A percentile compares a stretch with the other conserved stretches of the same genome.
phyloP scores from a whole-genome alignment of 371 early-diverging fungal species.

The Umbelopsis sp. region DNA sequence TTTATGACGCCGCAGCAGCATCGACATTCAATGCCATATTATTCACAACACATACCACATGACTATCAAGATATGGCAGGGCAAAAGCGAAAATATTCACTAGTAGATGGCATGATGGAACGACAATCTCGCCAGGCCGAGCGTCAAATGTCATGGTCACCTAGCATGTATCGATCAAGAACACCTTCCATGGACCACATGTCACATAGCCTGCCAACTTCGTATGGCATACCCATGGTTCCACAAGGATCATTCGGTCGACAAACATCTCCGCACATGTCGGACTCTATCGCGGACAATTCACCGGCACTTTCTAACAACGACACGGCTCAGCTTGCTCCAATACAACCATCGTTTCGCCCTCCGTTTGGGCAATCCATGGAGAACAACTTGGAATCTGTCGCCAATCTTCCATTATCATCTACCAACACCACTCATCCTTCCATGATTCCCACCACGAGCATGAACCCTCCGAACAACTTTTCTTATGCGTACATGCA shows the following conservation, averaged over 20 bases:
- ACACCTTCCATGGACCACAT: slow-evolving; percentile 14
- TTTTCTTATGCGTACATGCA: slow-evolving; percentile 14
- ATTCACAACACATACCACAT: slow-evolving; percentile 13
- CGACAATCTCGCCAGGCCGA: slow-evolving; percentile 16
- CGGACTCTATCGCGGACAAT: slow-evolving; percentile 4
- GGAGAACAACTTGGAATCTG: neutral
- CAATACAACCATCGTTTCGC: slow-evolving; percentile 7
- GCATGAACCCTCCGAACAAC: slow-evolving; percentile 15
- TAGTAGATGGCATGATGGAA: slow-evolving; percentile 13
- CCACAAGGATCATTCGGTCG: slow-evolving; percentile 11
- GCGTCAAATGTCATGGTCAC: slow-evolving; percentile 17
- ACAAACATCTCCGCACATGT: slow-evolving; percentile 9
- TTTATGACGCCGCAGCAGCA: slow-evolving; percentile 16
- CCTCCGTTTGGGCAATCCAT: slow-evolving; percentile 12
- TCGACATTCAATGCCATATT: slow-evolving; percentile 5
- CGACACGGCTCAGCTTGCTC: slow-evolving; percentile 3
- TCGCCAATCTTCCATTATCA: neutral
- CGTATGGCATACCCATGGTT: slow-evolving; percentile 10
- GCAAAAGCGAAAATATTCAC: slow-evolving; percentile 12
- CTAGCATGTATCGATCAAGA: slow-evolving; percentile 10
- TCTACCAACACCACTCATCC: neutral
- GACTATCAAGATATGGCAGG: neutral
- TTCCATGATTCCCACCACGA: slow-evolving; percentile 7
- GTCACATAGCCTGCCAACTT: slow-evolving; percentile 18
- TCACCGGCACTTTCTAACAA: neutral